Conservation (phyloP, 2,329 filamentous ascomycete genomes). For the Xylaria sp. region DNA sequence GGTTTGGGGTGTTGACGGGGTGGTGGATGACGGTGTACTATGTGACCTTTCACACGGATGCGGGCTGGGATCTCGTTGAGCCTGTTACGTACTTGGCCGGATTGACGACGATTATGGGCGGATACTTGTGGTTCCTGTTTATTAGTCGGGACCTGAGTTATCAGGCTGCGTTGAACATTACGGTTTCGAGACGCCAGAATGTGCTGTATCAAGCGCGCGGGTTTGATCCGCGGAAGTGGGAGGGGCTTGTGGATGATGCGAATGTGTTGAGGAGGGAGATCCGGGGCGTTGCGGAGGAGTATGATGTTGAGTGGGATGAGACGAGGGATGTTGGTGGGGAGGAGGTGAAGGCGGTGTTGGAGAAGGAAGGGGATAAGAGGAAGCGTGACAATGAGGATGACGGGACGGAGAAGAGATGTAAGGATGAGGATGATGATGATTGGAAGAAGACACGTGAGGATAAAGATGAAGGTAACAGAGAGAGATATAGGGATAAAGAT, state of each 20-base stretch:
- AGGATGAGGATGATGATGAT: not conserved
- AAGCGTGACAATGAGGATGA: conserved; percentile 30
- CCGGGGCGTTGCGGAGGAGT: conserved; percentile 73
- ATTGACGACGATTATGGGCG: conserved; percentile 79
- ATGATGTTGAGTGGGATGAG: conserved; percentile 88
- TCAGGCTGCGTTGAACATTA: conserved; percentile 79
- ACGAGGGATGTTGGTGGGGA: conserved; percentile 62
- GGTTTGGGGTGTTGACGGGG: conserved; percentile 63
- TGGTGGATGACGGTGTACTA: conserved; percentile 85
- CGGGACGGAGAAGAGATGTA: conserved; percentile 30
- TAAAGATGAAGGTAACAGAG: not conserved
- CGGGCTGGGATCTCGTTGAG: conserved; percentile 88
- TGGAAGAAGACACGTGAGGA: not conserved
- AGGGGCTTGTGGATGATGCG: conserved; percentile 70
- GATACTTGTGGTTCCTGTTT: conserved; percentile 91
- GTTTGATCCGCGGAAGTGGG: conserved; percentile 74
- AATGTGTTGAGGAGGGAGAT: conserved; percentile 75
- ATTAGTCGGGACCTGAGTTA: conserved; percentile 88
- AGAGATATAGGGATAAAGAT: conserved; percentile 23
- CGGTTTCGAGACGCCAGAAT: conserved; percentile 71
- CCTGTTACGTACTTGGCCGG: conserved; percentile 85
- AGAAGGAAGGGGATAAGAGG: conserved; percentile 44
- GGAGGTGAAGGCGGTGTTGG: conserved; percentile 53
- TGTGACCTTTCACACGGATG: conserved; percentile 63
- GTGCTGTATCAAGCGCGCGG: conserved; percentile 70